These are phyloP conservation scores for Pontederia crassipes DNA, from an alignment of 176 grass and related monocot species.

Conservation along the genomic window DNA sequence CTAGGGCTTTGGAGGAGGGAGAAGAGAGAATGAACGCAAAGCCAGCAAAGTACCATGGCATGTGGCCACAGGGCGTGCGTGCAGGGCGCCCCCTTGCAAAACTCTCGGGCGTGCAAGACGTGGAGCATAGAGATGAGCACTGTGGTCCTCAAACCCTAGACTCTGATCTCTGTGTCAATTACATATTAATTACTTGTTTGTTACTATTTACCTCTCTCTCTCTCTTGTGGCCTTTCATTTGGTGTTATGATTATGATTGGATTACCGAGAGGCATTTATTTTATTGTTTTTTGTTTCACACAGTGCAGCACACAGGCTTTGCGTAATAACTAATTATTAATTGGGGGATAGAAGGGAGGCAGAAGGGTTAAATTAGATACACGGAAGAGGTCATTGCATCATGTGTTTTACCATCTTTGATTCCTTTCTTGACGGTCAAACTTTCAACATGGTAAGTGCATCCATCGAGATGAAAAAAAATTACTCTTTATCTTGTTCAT, in stretches of 20 bases:
- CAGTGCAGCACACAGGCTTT: constrained; percentile 16
- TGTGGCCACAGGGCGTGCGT: neutral
- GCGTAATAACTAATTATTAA: neutral
- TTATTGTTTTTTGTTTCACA: constrained; percentile 14
- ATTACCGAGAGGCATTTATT: constrained; percentile 25
- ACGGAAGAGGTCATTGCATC: neutral
- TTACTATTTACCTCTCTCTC: neutral
- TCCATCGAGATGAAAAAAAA: constrained; percentile 16
- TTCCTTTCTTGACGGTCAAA: constrained; percentile 29
- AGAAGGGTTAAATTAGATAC: constrained; percentile 5
- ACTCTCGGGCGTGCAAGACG: too few relatives aligned
- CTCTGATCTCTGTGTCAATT: too few relatives aligned
- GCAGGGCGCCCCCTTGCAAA: too few relatives aligned
- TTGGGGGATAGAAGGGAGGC: neutral
- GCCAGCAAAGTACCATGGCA: neutral
- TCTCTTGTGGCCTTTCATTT: neutral
- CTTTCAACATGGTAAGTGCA: constrained; percentile 12
- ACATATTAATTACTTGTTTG: too few relatives aligned
- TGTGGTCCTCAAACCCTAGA: too few relatives aligned
- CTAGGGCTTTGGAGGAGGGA: too few relatives aligned
- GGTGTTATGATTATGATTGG: constrained; percentile 21
- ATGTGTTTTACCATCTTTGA: constrained; percentile 23
- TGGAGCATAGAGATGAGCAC: too few relatives aligned
- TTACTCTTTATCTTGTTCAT: neutral
- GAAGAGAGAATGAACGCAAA: too few relatives aligned